phyloP scores from a whole-genome alignment of 371 early-diverging fungal species.

The Mortierella sp. region DNA sequence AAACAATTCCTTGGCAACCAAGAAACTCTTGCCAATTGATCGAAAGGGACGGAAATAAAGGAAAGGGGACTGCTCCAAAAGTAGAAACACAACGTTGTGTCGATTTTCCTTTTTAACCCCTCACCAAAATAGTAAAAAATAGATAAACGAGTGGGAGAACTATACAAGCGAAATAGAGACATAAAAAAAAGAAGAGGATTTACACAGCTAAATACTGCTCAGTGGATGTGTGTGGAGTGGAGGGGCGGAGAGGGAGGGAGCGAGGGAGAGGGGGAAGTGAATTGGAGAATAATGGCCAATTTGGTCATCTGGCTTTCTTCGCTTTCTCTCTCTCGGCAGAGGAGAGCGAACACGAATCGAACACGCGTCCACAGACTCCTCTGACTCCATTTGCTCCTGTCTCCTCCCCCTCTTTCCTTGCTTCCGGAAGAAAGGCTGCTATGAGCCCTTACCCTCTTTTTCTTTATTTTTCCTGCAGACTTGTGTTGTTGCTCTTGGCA shows the following conservation, averaged over 20 bases:
- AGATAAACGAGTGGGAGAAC: background rate
- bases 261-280: background rate
- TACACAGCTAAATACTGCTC: background rate
- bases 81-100: background rate
- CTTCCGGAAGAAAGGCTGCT: background rate
- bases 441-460: slow-evolving; percentile 14
- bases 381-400: slow-evolving; percentile 16
- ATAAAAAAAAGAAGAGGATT: background rate
- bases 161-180: background rate
- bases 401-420: background rate
- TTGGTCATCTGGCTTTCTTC: slow-evolving; percentile 4
- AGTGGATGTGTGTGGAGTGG: background rate
- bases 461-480: background rate
- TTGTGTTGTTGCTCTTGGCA: slow-evolving; percentile 2
- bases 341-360: background rate
- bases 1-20: slow-evolving; percentile 4
- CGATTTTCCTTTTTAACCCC: slow-evolving; percentile 3
- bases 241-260: background rate
- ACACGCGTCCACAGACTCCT: slow-evolving; percentile 13
- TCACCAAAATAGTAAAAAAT: background rate
- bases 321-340: background rate
- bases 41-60: background rate
- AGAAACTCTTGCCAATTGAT: slow-evolving; percentile 3
- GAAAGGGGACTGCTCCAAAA: background rate
- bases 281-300: background rate